phyloP scores from a whole-genome alignment of 164 flowering plant genomes.

The Cinnamomum chago region DNA sequence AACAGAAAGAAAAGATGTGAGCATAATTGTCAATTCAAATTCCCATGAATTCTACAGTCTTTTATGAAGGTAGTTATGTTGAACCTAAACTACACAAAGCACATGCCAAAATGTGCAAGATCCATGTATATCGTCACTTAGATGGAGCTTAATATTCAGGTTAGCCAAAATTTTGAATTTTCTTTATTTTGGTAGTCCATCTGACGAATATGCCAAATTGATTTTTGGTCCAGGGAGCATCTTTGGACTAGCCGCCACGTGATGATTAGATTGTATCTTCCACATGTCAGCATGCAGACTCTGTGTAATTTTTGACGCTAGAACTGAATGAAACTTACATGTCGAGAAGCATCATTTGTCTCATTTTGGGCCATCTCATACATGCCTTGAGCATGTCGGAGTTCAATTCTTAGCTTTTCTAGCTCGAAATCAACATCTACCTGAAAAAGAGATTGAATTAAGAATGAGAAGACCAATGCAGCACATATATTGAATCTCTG shows the following conservation, averaged over 20 bases:
- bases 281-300: neutral
- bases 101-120: neutral
- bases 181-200: neutral
- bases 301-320: neutral
- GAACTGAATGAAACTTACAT: constrained; percentile 36
- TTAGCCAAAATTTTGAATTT: neutral
- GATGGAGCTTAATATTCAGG: neutral
- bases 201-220: neutral
- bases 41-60: neutral
- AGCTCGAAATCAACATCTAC: constrained; percentile 53
- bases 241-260: neutral
- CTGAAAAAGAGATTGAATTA: constrained; percentile 29
- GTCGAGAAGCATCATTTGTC: constrained; percentile 57
- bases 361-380: constrained; percentile 71
- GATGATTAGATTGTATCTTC: neutral
- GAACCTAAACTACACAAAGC: neutral
- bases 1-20: constrained; percentile 11
- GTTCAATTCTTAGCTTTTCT: constrained; percentile 74
- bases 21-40: neutral
- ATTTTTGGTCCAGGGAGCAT: neutral
- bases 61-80: neutral
- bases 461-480: neutral
- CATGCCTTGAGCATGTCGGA: constrained; percentile 74
- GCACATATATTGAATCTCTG: neutral
- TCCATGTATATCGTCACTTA: neutral